Evolutionary conservation across 2,329 filamentous ascomycete genomes (phyloP), one percentile per base, ranked within the genome.

Genomic region (Fusarium xylarioides): DNA sequence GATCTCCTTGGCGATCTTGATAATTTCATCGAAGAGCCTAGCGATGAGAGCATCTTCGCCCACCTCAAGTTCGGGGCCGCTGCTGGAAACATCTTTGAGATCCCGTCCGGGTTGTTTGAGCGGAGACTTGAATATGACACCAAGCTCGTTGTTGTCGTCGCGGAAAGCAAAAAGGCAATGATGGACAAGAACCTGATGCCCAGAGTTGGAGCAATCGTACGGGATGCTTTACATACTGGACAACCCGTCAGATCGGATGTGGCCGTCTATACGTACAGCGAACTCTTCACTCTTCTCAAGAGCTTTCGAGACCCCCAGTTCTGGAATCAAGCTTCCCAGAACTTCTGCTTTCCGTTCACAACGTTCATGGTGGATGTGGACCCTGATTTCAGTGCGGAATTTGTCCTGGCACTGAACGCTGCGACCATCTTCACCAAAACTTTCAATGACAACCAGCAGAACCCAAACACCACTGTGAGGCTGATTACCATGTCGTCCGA

Each of bases 1-100:
- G 1, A 14, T 18, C 19, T 40, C 5, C 0, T 28, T 15, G 2
- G 0, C 7, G 4, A 40, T 1, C 21, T 54, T 11, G 10, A 10
- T 21, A 0, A 2, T 7, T 54, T 37, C 34, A 6, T 54, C 19
- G 34, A 28, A 26, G 15, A 4, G 4, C 32, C 16, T 19, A 28
- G 8, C 18, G 7, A 11, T 21, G 3, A 28, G 26, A 16, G 35
- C 3, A 21, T 40, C 50, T 54, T 54, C 37, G 35, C 19, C 5
- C 50, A 54, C 21, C 4, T 54, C 35, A 10, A 42, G 35, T 38
- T 42, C 37, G 6, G 21, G 50, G 50, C 34, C 11, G 50, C 50
- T 18, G 14, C 9, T 28, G 50, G 50, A 26, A 3, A n/a, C 5
- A 54, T 54, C 34, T 18, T 30, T 18, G 34, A 28, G 35, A 19